Evolutionary conservation across 352 stramenopile genomes (phyloP).

Genomic region (Phytopythium chamaehyphon): DNA sequence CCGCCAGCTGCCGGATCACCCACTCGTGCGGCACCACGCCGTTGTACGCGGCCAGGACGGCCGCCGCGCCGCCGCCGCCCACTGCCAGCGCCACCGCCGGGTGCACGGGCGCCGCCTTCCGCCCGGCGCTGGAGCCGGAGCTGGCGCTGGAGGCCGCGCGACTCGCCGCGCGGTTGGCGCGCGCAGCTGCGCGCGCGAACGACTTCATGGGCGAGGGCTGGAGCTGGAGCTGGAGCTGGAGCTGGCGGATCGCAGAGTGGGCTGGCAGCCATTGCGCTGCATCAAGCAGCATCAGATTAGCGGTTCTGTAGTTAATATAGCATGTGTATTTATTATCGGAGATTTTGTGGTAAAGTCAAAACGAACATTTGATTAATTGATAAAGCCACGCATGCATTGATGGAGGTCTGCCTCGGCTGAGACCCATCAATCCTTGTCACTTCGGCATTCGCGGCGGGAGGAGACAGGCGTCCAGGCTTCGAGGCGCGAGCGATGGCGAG

Average conservation of each 20-base stretch:
- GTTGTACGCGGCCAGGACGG: constrained; percentile 54
- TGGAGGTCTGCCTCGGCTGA: too few species aligned
- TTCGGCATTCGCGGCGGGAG: constrained; percentile 4
- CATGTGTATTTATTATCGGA: too few species aligned
- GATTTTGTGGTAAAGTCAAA: too few species aligned
- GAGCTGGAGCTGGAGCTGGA: not conserved
- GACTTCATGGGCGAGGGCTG: not conserved
- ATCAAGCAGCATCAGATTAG: too few species aligned
- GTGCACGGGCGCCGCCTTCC: constrained; percentile 13
- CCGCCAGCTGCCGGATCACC: constrained; percentile 61
- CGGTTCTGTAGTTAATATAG: too few species aligned
- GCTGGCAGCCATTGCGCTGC: too few species aligned
- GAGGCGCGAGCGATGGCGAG: constrained; percentile 20
- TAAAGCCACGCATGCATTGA: too few species aligned
- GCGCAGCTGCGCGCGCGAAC: constrained; percentile 2
- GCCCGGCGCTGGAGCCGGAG: not conserved
- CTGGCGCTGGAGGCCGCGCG: constrained; percentile 14
- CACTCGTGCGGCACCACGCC: constrained; percentile 74
- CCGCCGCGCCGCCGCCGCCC: constrained; percentile 43
- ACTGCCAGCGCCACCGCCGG: constrained; percentile 32
- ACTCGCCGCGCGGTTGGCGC: not conserved
- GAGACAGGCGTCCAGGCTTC: not conserved
- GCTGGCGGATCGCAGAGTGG: not conserved
- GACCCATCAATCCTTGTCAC: too few species aligned
- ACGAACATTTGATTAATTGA: too few species aligned